Evolutionary conservation across 148 eudicot genomes (phyloP).

Genomic region (Hydrangea macrophylla): DNA sequence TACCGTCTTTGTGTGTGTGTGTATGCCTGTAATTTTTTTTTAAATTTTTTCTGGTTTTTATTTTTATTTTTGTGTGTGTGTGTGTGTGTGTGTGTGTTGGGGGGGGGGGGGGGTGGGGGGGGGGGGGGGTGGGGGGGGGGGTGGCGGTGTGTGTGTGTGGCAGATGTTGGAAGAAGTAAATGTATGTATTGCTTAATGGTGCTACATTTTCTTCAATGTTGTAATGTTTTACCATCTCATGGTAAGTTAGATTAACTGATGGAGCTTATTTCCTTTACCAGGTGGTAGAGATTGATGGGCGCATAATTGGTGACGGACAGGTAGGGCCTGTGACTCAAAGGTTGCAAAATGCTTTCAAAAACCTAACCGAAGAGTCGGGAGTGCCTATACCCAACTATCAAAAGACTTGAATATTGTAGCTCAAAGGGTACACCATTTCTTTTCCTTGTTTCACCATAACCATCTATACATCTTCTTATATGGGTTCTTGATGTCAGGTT

Average conservation of each 20-base stretch:
- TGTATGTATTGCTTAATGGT: not conserved
- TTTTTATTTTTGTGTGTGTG: too few relatives aligned
- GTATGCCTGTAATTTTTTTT: too few relatives aligned
- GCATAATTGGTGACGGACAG: conserved; percentile 65
- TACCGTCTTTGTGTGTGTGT: too few relatives aligned
- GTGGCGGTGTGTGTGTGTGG: too few relatives aligned
- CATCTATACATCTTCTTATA: not conserved
- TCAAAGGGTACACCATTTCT: conserved; percentile 5
- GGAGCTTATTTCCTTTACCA: conserved; percentile 19
- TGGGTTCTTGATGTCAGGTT: not conserved
- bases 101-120: too few relatives aligned
- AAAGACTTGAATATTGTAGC: conserved; percentile 15
- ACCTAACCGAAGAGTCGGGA: conserved; percentile 60
- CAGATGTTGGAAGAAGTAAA: too few relatives aligned
- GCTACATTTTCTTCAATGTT: not conserved
- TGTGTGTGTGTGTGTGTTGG: too few relatives aligned
- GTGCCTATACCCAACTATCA: conserved; percentile 81
- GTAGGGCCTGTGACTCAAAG: conserved; percentile 80
- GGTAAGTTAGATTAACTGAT: not conserved
- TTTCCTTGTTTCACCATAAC: not conserved
- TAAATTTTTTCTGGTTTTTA: too few relatives aligned
- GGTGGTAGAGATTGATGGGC: conserved; percentile 85
- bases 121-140: too few relatives aligned
- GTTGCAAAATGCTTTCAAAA: conserved; percentile 61
- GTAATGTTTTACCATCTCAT: not conserved